A percentile compares a stretch with the other conserved stretches of the same genome.
phyloP scores from a whole-genome alignment of 2,329 filamentous ascomycete genomes.

The Trichoderma sp. region DNA sequence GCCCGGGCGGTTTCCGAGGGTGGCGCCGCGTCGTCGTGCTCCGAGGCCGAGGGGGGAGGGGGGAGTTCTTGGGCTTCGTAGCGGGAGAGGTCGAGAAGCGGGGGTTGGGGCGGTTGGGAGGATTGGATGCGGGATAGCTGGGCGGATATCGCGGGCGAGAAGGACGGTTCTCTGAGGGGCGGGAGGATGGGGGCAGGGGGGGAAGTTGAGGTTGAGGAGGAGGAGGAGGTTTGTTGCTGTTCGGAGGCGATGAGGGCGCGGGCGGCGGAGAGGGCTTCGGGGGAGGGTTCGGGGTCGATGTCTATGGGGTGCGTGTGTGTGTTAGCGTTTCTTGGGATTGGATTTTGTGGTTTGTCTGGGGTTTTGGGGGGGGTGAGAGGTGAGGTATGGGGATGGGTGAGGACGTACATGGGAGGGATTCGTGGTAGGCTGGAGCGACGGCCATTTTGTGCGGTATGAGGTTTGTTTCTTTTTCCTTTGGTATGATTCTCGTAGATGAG shows the following conservation, averaged over 20 bases:
- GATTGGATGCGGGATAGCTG: conserved; percentile 66
- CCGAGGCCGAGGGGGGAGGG: conserved; percentile 35
- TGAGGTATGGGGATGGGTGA: conserved; percentile 18
- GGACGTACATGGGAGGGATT: conserved; percentile 69
- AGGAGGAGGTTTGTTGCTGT: conserved; percentile 52
- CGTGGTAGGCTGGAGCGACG: conserved; percentile 57
- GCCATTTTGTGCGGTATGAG: conserved; percentile 24
- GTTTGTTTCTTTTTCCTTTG: conserved; percentile 23
- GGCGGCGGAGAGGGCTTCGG: conserved; percentile 65
- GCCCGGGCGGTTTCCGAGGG: not conserved
- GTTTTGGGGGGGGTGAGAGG: conserved; percentile 31
- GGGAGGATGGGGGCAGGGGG: conserved; percentile 41
- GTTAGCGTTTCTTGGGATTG: conserved; percentile 1
- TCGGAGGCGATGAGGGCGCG: conserved; percentile 71
- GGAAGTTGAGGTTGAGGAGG: conserved; percentile 35
- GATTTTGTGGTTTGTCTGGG: not conserved
- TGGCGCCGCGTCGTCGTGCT: not conserved
- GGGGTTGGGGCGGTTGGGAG: conserved; percentile 40
- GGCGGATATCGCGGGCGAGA: conserved; percentile 66
- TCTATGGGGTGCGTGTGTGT: conserved; percentile 57
- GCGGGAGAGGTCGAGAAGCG: conserved; percentile 72
- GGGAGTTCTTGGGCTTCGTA: conserved; percentile 74
- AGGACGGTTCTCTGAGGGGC: conserved; percentile 54
- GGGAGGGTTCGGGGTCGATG: conserved; percentile 74
- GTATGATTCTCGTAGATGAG: not conserved